Evolutionary conservation across 768 basidiomycete genomes (phyloP), one percentile per base, ranked within the genome.

Genomic region (Kwoniella newhampshirensis): DNA sequence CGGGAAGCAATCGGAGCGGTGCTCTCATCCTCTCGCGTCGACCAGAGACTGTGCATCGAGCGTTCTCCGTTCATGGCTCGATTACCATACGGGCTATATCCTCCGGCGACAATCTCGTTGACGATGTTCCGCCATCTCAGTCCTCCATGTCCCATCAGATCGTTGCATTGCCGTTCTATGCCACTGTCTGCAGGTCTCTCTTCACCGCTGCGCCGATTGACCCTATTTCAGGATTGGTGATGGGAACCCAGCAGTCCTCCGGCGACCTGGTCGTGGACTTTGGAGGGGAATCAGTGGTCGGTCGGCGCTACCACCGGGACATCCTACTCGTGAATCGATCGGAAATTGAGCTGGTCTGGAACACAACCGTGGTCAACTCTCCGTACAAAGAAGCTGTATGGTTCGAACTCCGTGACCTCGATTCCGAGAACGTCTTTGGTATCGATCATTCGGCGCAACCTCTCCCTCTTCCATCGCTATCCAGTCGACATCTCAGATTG

Each of bases 311-410:
- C 41, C 54, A 68, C 44, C 63, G 70, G 7, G 73, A 74, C 50
- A 66, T 68, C 44, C 40, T 71, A 17, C 53, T 74, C 28, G 63
- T 66, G 49, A 74, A 74, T 44, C 65, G 73, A 20, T 74, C 73
- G 9, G 73, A 67, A 45, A 64, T 71, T 41, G 73, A 74, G 46
- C 54, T 71, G 44, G 62, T 74, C 26, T 74, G 73, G 73, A 64
- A 57, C 21, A 69, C 66, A 7, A 59, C 62, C 5, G 66, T 67
- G 11, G 70, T 74, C 41, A 63, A 60, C 26, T 58, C 69, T 2
- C 56, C 56, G 18, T 54, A 57, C 48, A 70, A 65, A 26, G 70
- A 70, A n/a, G 49, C 58, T 21, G 63, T 70, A 25, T 70, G 67
- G 70, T 65, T 74, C 60, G 64, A 64, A 13, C 51, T 74, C 0